Percentiles rank a stretch among this genome's conserved stretches.
Conservation (phyloP, 2,329 filamentous ascomycete species). For the Ophiostoma quercus region DNA sequence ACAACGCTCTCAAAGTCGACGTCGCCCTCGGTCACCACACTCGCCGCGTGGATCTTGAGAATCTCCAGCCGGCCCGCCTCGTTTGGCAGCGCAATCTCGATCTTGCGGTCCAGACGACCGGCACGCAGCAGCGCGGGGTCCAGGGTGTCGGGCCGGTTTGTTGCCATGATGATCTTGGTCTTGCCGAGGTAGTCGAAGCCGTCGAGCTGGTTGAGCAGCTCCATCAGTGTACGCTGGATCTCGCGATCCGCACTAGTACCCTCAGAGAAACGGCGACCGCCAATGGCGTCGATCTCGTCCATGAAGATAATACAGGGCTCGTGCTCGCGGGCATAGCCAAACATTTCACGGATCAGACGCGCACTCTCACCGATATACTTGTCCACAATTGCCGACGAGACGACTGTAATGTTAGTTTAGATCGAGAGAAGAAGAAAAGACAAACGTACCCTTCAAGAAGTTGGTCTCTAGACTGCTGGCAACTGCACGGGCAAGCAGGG, state of each 20-base stretch:
- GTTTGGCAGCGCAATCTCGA: conserved; percentile 94
- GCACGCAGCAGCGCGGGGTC: conserved; percentile 89
- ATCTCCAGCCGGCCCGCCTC: conserved; percentile 95
- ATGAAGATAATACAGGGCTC: conserved; percentile 99
- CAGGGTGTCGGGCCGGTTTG: conserved; percentile 92
- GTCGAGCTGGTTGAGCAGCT: conserved; percentile 95
- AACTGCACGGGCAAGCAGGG: conserved; percentile 85
- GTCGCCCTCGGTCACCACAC: conserved; percentile 85
- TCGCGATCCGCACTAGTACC: conserved; percentile 96
- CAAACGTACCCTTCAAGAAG: conserved; percentile 80
- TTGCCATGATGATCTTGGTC: conserved; percentile 99
- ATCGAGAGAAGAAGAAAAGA: neutral
- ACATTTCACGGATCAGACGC: conserved; percentile 97
- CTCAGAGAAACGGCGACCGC: conserved; percentile 91
- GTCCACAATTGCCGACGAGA: conserved; percentile 97
- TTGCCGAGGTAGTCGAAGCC: conserved; percentile 99
- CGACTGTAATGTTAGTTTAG: conserved; percentile 48
- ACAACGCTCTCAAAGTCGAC: conserved; percentile 99
- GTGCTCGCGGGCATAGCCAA: conserved; percentile 98
- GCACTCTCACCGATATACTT: conserved; percentile 99
- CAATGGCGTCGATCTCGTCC: conserved; percentile 99
- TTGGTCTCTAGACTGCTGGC: conserved; percentile 96
- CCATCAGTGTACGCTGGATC: conserved; percentile 97
- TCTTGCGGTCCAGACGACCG: conserved; percentile 91
- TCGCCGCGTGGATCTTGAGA: conserved; percentile 89